phyloP scores from a whole-genome alignment of 2,329 filamentous ascomycete genomes.

The Arthroderma sp. region DNA sequence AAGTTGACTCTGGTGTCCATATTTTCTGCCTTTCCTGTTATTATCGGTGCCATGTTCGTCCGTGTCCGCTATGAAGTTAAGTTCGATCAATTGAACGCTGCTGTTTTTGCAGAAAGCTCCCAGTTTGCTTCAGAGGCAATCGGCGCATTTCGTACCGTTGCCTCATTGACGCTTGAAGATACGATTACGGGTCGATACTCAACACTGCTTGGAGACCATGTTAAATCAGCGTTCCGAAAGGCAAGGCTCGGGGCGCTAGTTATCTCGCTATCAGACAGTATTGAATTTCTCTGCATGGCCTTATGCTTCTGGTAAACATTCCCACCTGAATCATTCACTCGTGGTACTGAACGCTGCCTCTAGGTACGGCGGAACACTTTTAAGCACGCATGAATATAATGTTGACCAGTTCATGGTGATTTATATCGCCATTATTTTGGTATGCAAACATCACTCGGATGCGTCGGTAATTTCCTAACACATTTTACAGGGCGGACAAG shows the following conservation, averaged over 20 bases:
- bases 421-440: slow-evolving; percentile 50
- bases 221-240: slow-evolving; percentile 46
- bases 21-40: slow-evolving; percentile 44
- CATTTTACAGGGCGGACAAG: slow-evolving; percentile 44
- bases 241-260: slow-evolving; percentile 50
- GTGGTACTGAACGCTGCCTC: slow-evolving; percentile 19
- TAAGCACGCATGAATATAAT: slow-evolving; percentile 39
- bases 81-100: slow-evolving; percentile 55
- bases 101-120: slow-evolving; percentile 57
- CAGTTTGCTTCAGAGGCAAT: slow-evolving; percentile 65
- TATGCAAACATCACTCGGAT: neutral
- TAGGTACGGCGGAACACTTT: slow-evolving; percentile 51
- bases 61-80: slow-evolving; percentile 51
- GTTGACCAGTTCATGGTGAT: slow-evolving; percentile 41
- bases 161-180: slow-evolving; percentile 56
- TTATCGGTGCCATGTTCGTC: slow-evolving; percentile 37
- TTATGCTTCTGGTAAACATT: slow-evolving; percentile 42
- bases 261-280: slow-evolving; percentile 57
- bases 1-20: slow-evolving; percentile 57
- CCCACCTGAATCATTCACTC: too few relatives aligned
- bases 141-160: slow-evolving; percentile 59
- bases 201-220: slow-evolving; percentile 45
- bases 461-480: slow-evolving; percentile 1
- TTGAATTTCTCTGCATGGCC: slow-evolving; percentile 50
- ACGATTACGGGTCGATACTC: slow-evolving; percentile 51